Evolutionary conservation across 116 monocot species (phyloP), one percentile per base, ranked within the genome.

Genomic region (Papilionanthe hybrid): DNA sequence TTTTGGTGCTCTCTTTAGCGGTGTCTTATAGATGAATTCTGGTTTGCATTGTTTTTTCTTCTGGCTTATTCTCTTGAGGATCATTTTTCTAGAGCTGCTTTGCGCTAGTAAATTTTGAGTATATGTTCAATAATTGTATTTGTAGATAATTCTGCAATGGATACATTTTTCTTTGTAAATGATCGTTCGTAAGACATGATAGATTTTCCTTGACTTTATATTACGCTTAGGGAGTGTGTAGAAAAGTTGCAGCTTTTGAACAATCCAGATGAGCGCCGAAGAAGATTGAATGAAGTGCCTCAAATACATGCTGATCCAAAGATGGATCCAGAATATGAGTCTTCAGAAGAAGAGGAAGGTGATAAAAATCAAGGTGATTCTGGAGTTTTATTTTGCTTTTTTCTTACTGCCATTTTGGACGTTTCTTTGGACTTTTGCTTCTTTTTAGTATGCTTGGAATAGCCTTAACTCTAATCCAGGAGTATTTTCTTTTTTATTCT

Each of bases 161-260:
- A 13, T 22, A 17, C n/a, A 2, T 43, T n/a, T 73, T 73, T 73
- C 44, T 17, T 71, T 13, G 15, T 73, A 20, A 42, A 3, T 42
- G 2, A 42, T 72, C 42, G 48, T 22, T 18, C 0, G 22, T 12
- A 23, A 47, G 41, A 23, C 41, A 23, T 75, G 25, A 22, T 22
- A 48, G 75, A 22, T 75, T 42, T 30, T 78, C 84, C 95, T 93
- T 97, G 69, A 92, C 89, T 69, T 69, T 55, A n/a, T 77, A 72
- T 81, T 75, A 99, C 90, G 88, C 95, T 93, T 78, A 85, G 99
- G 87, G 99, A 99, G 83, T 99, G 99, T 85, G 91, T 99, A 19
- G 99, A 99, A 83, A 99, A 91, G 84, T 84, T 99, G 50, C 86
- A 95, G 87, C 84, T 89, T 79, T 82, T 99, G 55, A 99, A 72